Percentiles rank a stretch among this genome's conserved stretches.
Conservation (phyloP, 371 early-diverging fungal species). For the Mucor sp. region DNA sequence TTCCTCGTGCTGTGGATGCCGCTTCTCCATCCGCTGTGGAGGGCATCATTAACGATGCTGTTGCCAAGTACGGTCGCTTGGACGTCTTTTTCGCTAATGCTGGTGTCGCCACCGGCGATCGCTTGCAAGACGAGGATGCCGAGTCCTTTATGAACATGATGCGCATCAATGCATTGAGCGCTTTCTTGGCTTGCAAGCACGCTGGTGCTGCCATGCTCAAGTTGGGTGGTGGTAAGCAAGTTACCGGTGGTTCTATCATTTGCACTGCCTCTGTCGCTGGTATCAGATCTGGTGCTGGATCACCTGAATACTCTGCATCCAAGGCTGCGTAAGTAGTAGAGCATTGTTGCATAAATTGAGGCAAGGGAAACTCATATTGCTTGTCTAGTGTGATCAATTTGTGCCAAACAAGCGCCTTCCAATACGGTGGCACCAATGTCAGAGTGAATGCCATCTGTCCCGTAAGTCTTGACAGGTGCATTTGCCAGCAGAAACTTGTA, state of each 20-base stretch:
- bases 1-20: slow-evolving; percentile 51
- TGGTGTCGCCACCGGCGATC: slow-evolving; percentile 34
- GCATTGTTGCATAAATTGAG: not conserved
- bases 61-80: slow-evolving; percentile 44
- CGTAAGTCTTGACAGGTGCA: slow-evolving; percentile 29
- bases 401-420: slow-evolving; percentile 49
- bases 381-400: slow-evolving; percentile 53
- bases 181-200: slow-evolving; percentile 45
- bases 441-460: slow-evolving; percentile 65
- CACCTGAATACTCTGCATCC: slow-evolving; percentile 48
- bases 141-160: slow-evolving; percentile 37
- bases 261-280: slow-evolving; percentile 56
- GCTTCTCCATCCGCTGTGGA: slow-evolving; percentile 40
- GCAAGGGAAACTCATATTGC: not conserved
- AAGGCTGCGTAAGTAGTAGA: slow-evolving; percentile 41
- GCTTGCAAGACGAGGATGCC: slow-evolving; percentile 23
- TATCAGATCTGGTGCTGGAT: slow-evolving; percentile 52
- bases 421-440: slow-evolving; percentile 50
- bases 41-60: slow-evolving; percentile 40
- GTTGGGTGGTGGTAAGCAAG: slow-evolving; percentile 30
- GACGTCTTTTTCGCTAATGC: slow-evolving; percentile 63
- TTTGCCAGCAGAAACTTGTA: not conserved
- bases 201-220: slow-evolving; percentile 41
- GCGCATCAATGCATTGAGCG: slow-evolving; percentile 43
- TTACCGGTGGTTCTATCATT: slow-evolving; percentile 43